Base-by-base conservation (phyloP, 768 basidiomycete species). In the Hydnomerulius pinastri region DNA sequence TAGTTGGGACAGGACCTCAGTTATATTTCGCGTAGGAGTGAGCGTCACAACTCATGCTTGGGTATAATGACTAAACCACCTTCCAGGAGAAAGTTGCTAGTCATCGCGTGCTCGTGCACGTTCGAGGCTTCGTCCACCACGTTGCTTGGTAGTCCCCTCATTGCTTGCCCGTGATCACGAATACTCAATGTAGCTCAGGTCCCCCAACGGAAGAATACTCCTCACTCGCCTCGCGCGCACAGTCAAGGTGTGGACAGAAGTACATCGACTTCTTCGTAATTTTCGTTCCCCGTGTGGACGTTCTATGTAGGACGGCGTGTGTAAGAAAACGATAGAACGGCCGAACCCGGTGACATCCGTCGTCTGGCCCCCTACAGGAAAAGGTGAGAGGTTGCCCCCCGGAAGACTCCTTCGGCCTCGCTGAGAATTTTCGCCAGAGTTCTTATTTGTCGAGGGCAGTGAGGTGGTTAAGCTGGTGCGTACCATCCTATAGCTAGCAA, bases 231-330 rank as follows among this genome's bases (percentile, higher is more conserved):
- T 78, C 46, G 71, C 66, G 47, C 77, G 76, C 29, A 72, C 71
- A 37, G 68, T 81, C 50, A 81, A 82, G 60, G 67, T 81, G 45
- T 81, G 79, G 79, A 75, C 70, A 5, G 75, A 77, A 63, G 78
- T 78, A 46, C 43, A 67, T 38, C 46, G 28, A 35, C 43, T 36
- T 18, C 50, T 20, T 24, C 44, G 20, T 39, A 3, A 20, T 29
- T 43, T n/a, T n/a, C 32, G 46, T 39, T 46, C 35, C n/a, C 23
- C 42, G 17, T 50, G 25, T 41, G 52, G 43, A 55, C 30, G 32
- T 46, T 47, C 46, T 9, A 32, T 10, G 29, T 44, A 81, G 78
- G 73, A 77, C 18, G 79, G 80, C 37, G 76, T 80, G 38, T 78
- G 78, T 58, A 71, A 61, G 51, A 73, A 68, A 56, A 80, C 76